Base-by-base conservation (phyloP, 805 yeast genomes). In the Candida methanosorbosa region DNA sequence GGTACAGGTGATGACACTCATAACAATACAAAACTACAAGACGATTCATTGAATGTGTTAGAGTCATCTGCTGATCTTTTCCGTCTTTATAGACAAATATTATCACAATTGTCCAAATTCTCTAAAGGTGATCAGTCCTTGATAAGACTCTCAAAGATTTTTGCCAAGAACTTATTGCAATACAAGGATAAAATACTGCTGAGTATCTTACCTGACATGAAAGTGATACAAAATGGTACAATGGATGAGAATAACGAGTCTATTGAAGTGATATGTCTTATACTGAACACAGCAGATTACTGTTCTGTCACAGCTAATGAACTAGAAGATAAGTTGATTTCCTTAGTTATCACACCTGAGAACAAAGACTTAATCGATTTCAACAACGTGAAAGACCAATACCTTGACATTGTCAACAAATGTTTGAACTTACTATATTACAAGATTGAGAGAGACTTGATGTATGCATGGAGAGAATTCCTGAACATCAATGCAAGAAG, bases 31-130 rank as follows among this genome's bases (percentile, higher is more conserved):
- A n/a, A n/a, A n/a, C n/a, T n/a, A n/a, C 8, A 40, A 16, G 26
- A 28, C 17, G 52, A n/a, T 13, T 64, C 72, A 9, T 72, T 81
- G 5, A 73, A 79, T 48, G 88, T 92, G 13, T 65, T 92, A 8
- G 84, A 81, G 26, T 83, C 95, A 0, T 82, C 95, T 9, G 85
- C 94, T 1, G 97, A 90, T 44, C 57, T 92, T 23, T 88, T 92
- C 56, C 72, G 86, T 47, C 60, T 73, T 3, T 88, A 84, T 52
- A 73, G 94, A 39, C 78, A 78, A 32, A 61, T 82, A 8, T 57
- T 92, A 25, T 65, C 78, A 17, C 95, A 85, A 50, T 67, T 87
- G 9, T 63, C 84, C 9, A 79, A 76, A 41, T 52, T 82, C 17
- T 63, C 77, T 11, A 61, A 57, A 29, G 74, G 74, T 4, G 68